Evolutionary conservation across 331 rosid species (phyloP), one percentile per base, ranked within the genome.

Genomic region (Acacia concinna): DNA sequence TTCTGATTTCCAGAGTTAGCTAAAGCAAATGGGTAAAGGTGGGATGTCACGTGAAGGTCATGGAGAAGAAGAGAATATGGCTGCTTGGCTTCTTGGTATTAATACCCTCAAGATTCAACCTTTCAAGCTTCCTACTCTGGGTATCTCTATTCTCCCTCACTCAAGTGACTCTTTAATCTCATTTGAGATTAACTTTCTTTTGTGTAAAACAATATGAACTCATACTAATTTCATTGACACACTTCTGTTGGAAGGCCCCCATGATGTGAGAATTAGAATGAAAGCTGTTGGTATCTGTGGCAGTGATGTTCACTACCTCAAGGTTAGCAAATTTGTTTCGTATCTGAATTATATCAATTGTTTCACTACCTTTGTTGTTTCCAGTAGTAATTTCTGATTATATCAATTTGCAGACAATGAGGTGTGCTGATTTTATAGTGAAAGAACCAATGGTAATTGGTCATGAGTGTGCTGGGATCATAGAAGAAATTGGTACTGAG

Each of bases 251-350:
- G 75, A 83, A 94, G 98, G 97, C 64, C 89, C 94, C 78, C 82
- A 84, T 82, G 98, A 94, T 91, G 98, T 86, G 75, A 86, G 86
- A 83, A 81, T 92, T 46, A 82, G 84, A 83, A 85, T 94, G 90
- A 94, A 94, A 72, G 98, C 97, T 90, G 97, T 94, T 88, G 98
- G 98, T 40, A 94, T 94, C 60, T 94, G 98, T 78, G 98, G 98
- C 62, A 94, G 98, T 73, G 98, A 94, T 89, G 98, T 94, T 83
- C 98, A 94, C 83, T 88, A 87, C 84, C 88, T 91, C 85, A 94
- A 85, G 97, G 98, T 94, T 51, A 6, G 46, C 34, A 78, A 68
- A 40, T 31, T 71, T 77, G 38, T 54, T 37, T 80, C 68, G 25
- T 47, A 57, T 65, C 40, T 44, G 8, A 44, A 38, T 83, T 49